phyloP scores from a whole-genome alignment of 1,284 basidiomycete genomes.

The Trichosporon asahii region DNA sequence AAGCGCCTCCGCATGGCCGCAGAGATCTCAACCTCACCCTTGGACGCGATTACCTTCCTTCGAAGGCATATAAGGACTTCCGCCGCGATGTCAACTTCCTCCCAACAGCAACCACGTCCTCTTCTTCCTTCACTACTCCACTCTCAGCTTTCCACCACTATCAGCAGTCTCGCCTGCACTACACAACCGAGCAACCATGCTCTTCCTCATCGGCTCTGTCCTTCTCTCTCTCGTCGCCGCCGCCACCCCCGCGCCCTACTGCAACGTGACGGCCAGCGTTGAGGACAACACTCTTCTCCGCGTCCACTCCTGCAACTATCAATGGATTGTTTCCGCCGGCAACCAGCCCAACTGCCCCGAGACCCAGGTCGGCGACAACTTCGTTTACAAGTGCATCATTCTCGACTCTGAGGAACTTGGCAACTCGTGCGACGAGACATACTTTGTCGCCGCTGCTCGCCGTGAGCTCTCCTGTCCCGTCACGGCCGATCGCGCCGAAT shows the following conservation, averaged over 20 bases:
- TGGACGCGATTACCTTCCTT: too few relatives aligned
- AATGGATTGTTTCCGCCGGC: not conserved
- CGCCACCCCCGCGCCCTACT: not conserved
- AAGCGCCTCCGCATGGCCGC: too few relatives aligned
- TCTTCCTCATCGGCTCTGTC: not conserved
- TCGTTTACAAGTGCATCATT: not conserved
- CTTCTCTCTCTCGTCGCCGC: not conserved
- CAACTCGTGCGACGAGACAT: not conserved
- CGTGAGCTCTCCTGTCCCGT: not conserved
- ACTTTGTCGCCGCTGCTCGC: not conserved
- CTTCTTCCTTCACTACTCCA: too few relatives aligned
- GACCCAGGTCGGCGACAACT: not conserved
- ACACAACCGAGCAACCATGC: not conserved
- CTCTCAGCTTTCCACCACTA: too few relatives aligned
- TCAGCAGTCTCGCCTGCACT: not conserved
- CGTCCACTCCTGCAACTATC: not conserved
- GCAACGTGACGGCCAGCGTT: not conserved
- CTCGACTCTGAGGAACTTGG: not conserved
- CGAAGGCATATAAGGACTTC: too few relatives aligned
- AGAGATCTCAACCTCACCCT: too few relatives aligned
- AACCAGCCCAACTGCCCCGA: not conserved
- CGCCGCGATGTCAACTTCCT: not conserved
- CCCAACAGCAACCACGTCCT: not conserved
- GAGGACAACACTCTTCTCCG: not conserved
- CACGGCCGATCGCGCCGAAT: not conserved